Conservation (phyloP, 768 basidiomycete species). For the Obba rivulosa region DNA sequence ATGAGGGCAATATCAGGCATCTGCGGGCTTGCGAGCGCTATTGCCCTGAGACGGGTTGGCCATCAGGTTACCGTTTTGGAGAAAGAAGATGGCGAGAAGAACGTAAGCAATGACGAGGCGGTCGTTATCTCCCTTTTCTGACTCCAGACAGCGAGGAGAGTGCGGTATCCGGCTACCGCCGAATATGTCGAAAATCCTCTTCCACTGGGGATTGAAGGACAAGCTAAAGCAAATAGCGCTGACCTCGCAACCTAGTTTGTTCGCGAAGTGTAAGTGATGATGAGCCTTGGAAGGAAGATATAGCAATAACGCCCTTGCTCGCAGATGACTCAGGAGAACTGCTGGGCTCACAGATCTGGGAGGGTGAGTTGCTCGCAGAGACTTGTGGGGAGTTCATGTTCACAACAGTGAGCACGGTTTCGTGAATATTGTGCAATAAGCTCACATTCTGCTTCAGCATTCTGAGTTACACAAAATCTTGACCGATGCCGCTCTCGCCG, state of each 20-base stretch:
- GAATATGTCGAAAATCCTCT: slow-evolving; percentile 32
- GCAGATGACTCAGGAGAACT: slow-evolving; percentile 23
- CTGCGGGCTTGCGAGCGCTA: slow-evolving; percentile 28
- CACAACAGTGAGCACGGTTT: slow-evolving; percentile 19
- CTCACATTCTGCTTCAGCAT: slow-evolving; percentile 20
- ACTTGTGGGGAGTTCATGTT: slow-evolving; percentile 27
- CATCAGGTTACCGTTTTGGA: slow-evolving; percentile 30
- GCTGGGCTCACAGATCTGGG: slow-evolving; percentile 27
- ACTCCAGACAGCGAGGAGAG: slow-evolving; percentile 5
- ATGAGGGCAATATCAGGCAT: slow-evolving; percentile 23
- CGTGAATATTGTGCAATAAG: not conserved
- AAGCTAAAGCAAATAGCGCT: slow-evolving; percentile 18
- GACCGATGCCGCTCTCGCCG: slow-evolving; percentile 21
- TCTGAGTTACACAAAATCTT: slow-evolving; percentile 27
- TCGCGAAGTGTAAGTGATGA: slow-evolving; percentile 19
- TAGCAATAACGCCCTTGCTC: no score
- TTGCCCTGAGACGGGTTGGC: slow-evolving; percentile 25
- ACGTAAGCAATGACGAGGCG: slow-evolving; percentile 3
- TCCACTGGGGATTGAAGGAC: slow-evolving; percentile 30
- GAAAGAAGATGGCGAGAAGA: slow-evolving; percentile 7
- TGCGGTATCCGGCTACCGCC: slow-evolving; percentile 30
- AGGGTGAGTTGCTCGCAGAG: slow-evolving; percentile 22
- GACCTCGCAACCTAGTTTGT: slow-evolving; percentile 15
- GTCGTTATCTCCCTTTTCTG: not conserved
- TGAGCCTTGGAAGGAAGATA: not conserved